Conservation (phyloP, 371 early-diverging fungal genomes). For the Dinochytrium kinnereticum region DNA sequence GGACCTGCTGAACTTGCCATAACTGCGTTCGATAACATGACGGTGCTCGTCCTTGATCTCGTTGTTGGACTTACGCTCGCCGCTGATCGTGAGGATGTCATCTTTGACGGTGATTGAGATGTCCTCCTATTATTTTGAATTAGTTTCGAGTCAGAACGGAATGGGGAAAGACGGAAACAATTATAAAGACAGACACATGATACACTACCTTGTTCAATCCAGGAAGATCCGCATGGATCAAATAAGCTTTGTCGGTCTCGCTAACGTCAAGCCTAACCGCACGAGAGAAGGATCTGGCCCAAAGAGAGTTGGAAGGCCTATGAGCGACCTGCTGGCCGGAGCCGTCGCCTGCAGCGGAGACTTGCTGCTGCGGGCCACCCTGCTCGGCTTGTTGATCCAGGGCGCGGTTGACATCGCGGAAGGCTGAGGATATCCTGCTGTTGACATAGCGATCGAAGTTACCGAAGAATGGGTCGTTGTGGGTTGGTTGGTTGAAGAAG, state of each 20-base stretch:
- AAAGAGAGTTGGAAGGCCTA: neutral
- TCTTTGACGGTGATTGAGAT: constrained; percentile 39
- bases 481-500: neutral
- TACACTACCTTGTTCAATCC: constrained; percentile 43
- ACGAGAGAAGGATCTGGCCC: neutral
- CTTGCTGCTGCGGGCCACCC: neutral
- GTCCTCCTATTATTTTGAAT: constrained; percentile 32
- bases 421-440: neutral
- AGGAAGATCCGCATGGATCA: constrained; percentile 46
- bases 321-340: neutral
- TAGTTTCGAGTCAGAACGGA: no score
- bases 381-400: no score
- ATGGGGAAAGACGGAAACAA: no score
- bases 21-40: constrained; percentile 42
- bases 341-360: neutral
- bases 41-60: constrained; percentile 39
- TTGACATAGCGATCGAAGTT: neutral
- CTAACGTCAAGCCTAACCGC: constrained; percentile 33
- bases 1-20: constrained; percentile 42
- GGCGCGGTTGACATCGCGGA: neutral
- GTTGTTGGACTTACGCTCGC: constrained; percentile 33
- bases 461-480: neutral
- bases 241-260: constrained; percentile 40
- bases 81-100: constrained; percentile 41
- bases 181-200: no score